Conservation (phyloP, 352 stramenopile species). For the Globisporangium abappressorium region DNA sequence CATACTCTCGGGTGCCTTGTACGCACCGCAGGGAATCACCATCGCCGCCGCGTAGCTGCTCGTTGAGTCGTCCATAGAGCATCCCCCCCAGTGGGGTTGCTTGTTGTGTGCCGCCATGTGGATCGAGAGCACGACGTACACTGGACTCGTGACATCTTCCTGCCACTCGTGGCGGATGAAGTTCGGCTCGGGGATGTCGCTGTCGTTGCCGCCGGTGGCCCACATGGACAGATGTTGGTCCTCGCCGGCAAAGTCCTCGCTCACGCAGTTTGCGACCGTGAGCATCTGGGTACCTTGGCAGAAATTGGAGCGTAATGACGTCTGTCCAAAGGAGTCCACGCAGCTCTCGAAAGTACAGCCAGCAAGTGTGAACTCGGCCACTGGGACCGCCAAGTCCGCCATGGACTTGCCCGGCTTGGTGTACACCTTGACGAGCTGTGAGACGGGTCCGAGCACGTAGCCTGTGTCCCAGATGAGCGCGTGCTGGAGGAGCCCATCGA, state of each 20-base stretch:
- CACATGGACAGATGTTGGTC: slow-evolving; percentile 25
- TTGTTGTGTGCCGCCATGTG: not conserved
- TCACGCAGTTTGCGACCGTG: slow-evolving; percentile 24
- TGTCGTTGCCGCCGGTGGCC: slow-evolving; percentile 6
- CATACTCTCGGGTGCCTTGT: not conserved
- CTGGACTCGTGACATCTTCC: not conserved
- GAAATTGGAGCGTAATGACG: slow-evolving; percentile 15
- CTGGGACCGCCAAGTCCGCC: slow-evolving; percentile 25
- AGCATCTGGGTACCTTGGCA: slow-evolving; percentile 27
- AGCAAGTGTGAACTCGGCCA: slow-evolving; percentile 19
- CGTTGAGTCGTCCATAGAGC: not conserved
- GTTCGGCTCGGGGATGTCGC: slow-evolving; percentile 3
- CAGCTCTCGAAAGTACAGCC: slow-evolving; percentile 21
- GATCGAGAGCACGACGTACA: not conserved
- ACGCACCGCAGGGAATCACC: not conserved
- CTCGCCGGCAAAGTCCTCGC: slow-evolving; percentile 10
- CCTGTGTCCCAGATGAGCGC: slow-evolving; percentile 59
- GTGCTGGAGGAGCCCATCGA: slow-evolving; percentile 38
- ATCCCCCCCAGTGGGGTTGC: not conserved
- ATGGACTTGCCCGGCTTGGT: slow-evolving; percentile 29
- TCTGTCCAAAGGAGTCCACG: slow-evolving; percentile 14
- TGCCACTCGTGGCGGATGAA: slow-evolving; percentile 1
- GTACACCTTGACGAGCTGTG: slow-evolving; percentile 27
- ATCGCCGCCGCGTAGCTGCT: not conserved
- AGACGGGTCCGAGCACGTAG: slow-evolving; percentile 22